Conservation (phyloP, 768 basidiomycete genomes). For the Xanthoconium purpureum region DNA sequence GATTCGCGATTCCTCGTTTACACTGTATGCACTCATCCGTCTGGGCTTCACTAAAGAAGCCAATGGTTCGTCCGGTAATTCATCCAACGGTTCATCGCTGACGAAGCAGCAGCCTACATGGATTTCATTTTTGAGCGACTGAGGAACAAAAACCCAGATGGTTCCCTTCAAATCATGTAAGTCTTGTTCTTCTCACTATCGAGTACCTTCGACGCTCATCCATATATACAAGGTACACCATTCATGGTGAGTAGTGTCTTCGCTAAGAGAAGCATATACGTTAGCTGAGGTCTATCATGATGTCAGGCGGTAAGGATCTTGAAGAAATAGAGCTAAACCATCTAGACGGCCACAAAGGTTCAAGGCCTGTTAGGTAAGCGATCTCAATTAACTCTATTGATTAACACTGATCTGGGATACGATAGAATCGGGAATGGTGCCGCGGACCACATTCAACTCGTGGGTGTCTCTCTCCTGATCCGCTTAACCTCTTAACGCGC, state of each 20-base stretch:
- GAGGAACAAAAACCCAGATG: conserved; percentile 82
- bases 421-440: conserved; percentile 90
- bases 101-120: conserved; percentile 61
- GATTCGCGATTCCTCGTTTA: conserved; percentile 97
- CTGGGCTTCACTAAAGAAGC: conserved; percentile 94
- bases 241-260: conserved; percentile 57
- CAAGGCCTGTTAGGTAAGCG: conserved; percentile 67
- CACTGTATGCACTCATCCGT: conserved; percentile 89
- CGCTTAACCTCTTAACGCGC: not conserved
- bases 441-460: conserved; percentile 88
- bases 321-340: conserved; percentile 83
- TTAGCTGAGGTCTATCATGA: not conserved
- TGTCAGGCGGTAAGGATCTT: conserved; percentile 66
- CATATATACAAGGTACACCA: conserved; percentile 59
- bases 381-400: not conserved
- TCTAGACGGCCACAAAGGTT: conserved; percentile 85
- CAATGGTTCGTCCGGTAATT: conserved; percentile 50
- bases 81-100: not conserved
- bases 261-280: not conserved
- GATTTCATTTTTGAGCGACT: conserved; percentile 87
- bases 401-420: not conserved
- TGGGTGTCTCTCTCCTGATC: conserved; percentile 29
- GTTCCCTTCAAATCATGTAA: conserved; percentile 90
- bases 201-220: not conserved
- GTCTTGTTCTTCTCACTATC: not conserved